A percentile compares a stretch with the other conserved stretches of the same genome.
Conservation (phyloP, 139 green algal genomes). For the Picochlorum sp. region DNA sequence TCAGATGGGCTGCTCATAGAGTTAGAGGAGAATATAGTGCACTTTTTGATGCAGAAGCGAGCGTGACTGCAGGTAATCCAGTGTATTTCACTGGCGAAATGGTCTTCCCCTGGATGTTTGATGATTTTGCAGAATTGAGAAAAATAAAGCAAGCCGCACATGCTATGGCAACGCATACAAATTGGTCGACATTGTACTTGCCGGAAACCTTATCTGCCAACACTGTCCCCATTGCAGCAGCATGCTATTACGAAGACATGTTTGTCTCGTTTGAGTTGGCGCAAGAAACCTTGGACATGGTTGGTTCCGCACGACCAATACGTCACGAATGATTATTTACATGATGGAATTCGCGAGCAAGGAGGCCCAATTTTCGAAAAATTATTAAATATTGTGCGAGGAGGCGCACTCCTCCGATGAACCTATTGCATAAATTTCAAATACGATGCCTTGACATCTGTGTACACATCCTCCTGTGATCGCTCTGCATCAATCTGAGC, state of each 20-base stretch:
- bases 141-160: constrained; percentile 56
- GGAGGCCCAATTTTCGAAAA: constrained; percentile 60
- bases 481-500: constrained; percentile 44
- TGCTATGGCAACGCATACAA: too few species aligned
- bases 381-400: constrained; percentile 62
- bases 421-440: constrained; percentile 5
- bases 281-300: constrained; percentile 48
- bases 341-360: constrained; percentile 72
- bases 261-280: constrained; percentile 88
- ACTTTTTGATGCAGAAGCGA: constrained; percentile 57
- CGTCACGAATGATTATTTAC: constrained; percentile 83
- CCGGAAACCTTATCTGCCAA: constrained; percentile 36
- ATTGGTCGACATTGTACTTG: constrained; percentile 81
- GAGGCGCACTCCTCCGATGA: constrained; percentile 42
- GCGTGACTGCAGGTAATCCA: constrained; percentile 29
- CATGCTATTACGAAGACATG: constrained; percentile 84
- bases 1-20: constrained; percentile 57
- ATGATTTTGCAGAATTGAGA: constrained; percentile 66
- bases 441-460: constrained; percentile 39
- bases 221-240: constrained; percentile 58
- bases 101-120: constrained; percentile 93
- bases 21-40: constrained; percentile 50
- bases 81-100: constrained; percentile 74
- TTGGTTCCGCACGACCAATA: constrained; percentile 57
- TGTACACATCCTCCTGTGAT: constrained; percentile 48